phyloP scores from a whole-genome alignment of 2,329 filamentous ascomycete genomes.

The Alternaria brassicicola region DNA sequence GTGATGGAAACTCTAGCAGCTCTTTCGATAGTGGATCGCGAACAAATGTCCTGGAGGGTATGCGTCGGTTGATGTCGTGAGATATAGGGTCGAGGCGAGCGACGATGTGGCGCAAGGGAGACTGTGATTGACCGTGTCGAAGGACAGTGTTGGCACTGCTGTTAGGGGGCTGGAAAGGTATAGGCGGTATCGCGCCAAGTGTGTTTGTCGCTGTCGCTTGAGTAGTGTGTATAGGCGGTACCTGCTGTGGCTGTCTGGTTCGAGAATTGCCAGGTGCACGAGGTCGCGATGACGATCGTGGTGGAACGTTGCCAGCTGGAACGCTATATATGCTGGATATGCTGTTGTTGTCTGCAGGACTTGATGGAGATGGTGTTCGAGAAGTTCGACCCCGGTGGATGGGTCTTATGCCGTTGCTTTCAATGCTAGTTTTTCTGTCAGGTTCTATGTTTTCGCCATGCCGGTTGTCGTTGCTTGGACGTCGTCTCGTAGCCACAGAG shows the following conservation, averaged over 20 bases:
- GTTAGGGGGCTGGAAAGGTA: constrained; percentile 34
- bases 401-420: constrained; percentile 38
- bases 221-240: constrained; percentile 21
- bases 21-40: constrained; percentile 55
- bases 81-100: constrained; percentile 51
- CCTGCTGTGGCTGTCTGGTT: constrained; percentile 24
- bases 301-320: constrained; percentile 53
- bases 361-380: constrained; percentile 43
- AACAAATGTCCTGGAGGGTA: constrained; percentile 58
- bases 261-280: constrained; percentile 35
- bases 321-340: constrained; percentile 55
- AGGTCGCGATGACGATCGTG: constrained; percentile 53
- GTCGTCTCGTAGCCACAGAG: constrained; percentile 38
- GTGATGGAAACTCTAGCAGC: constrained; percentile 56
- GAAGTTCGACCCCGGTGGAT: constrained; percentile 31
- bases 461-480: constrained; percentile 40
- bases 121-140: constrained; percentile 54
- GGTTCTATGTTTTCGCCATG: constrained; percentile 38
- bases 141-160: constrained; percentile 49
- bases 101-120: constrained; percentile 56
- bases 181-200: constrained; percentile 10
- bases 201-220: constrained; percentile 23
- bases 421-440: constrained; percentile 35
- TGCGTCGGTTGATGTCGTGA: constrained; percentile 51
- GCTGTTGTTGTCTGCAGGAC: constrained; percentile 46